Evolutionary conservation across 2,329 filamentous ascomycete species (phyloP), one percentile per base, ranked within the genome.

Genomic region (Neopestalotiopsis sp.): DNA sequence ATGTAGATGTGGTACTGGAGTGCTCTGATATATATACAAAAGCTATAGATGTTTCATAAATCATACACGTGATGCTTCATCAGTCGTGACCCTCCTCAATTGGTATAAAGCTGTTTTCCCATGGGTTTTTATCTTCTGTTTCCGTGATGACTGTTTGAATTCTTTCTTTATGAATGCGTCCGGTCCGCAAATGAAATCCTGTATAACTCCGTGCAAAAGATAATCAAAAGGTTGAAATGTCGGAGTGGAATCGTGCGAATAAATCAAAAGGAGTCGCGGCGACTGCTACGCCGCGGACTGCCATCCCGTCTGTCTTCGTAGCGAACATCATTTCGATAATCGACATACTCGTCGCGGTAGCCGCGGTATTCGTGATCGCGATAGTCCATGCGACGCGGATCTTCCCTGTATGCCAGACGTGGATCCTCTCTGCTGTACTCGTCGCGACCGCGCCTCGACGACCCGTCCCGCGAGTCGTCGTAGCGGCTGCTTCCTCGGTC

Each of bases 191-290:
- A 24, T 30, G 24, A 59, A 13, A 24, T 24, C 57, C 57, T 14
- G 57, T 59, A n/a, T 28, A 52, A 52, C 45, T 52, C 12, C 20
- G 17, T 32, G 52, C 34, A 67, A 20, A 67, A 20, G 61, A 40
- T 5, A 14, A 68, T 52, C 45, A 52, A 52, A 52, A 52, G n/a
- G 4, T 0, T 52, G 17, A 24, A 52, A 34, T 28, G 12, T 59
- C 4, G 57, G 14, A 30, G 9, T 24, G 57, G 28, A 13, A 57
- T 38, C 28, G 28, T 59, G 57, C 30, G 14, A 14, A 34, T 13
- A 30, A 2, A 30, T 40, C 69, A 74, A 57, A 68, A 76, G 3
- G 75, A 78, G 42, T 77, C 77, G 28, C 74, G 73, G 52, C 76
- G 74, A 10, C 71, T 67, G 61, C 75, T 71, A 17, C 74, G 58